Evolutionary conservation across 257 asterid species (phyloP).

Genomic region (Marsdenia floribunda): DNA sequence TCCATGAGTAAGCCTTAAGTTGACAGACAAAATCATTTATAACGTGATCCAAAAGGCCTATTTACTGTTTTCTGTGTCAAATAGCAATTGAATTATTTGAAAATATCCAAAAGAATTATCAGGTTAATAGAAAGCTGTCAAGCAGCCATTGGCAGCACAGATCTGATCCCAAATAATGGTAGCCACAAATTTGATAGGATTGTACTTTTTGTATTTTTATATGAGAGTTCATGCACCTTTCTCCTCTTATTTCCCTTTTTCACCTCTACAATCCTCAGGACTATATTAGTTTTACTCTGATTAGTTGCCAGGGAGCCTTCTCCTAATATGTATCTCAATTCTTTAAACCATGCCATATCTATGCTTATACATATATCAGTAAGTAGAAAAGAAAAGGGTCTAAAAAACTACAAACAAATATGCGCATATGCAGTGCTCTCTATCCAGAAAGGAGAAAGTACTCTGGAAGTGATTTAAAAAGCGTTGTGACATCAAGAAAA

Average conservation of each 20-base stretch:
- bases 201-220: not conserved
- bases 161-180: not conserved
- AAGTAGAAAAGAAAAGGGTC: not conserved
- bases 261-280: not conserved
- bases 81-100: not conserved
- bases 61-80: not conserved
- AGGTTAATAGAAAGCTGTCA: not conserved
- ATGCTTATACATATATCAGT: not conserved
- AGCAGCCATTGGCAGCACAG: not conserved
- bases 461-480: not conserved
- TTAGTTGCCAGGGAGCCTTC: too few relatives aligned
- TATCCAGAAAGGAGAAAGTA: not conserved
- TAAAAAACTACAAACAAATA: not conserved
- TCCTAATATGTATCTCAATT: not conserved
- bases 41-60: not conserved
- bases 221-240: not conserved
- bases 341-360: not conserved
- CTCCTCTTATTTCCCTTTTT: not conserved
- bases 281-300: too few relatives aligned
- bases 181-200: not conserved
- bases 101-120: not conserved
- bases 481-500: not conserved
- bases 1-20: not conserved
- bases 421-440: not conserved
- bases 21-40: not conserved